These are phyloP conservation scores for Gossypium herbaceum DNA, from an alignment of 345 rosid species.

Conservation along the genomic window DNA sequence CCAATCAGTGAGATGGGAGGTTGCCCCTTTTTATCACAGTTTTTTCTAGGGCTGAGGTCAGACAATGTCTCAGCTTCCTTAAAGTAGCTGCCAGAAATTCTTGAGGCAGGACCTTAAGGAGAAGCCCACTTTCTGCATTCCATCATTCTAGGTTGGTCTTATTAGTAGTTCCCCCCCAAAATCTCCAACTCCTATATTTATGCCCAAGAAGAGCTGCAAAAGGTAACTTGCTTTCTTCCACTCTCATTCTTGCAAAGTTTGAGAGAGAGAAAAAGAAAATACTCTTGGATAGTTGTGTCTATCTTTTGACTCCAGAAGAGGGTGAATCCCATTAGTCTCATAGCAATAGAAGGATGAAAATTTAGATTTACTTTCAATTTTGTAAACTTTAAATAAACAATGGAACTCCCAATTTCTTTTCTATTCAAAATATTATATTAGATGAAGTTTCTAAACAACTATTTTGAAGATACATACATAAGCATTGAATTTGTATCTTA, in stretches of 20 bases:
- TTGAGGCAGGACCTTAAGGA: neutral
- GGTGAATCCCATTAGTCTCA: neutral
- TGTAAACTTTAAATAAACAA: neutral
- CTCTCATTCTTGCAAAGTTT: neutral
- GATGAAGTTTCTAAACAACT: neutral
- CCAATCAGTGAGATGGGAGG: neutral
- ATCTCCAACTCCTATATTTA: neutral
- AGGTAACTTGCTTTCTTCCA: neutral
- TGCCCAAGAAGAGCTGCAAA: neutral
- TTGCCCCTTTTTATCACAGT: neutral
- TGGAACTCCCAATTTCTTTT: neutral
- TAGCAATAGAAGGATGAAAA: neutral
- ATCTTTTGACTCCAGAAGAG: neutral
- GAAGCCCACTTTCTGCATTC: neutral
- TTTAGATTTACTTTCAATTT: neutral
- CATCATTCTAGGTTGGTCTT: neutral
- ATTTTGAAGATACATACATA: neutral
- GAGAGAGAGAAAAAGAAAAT: neutral
- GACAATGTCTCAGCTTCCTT: neutral
- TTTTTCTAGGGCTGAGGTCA: neutral
- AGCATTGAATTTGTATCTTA: neutral
- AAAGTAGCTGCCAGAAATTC: neutral
- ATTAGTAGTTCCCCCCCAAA: neutral
- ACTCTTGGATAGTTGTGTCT: neutral
- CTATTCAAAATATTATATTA: neutral